A percentile compares a stretch with the other conserved stretches of the same genome.
phyloP scores from a whole-genome alignment of 108 stramenopile genomes.

The Pseudonitzschia pungens region DNA sequence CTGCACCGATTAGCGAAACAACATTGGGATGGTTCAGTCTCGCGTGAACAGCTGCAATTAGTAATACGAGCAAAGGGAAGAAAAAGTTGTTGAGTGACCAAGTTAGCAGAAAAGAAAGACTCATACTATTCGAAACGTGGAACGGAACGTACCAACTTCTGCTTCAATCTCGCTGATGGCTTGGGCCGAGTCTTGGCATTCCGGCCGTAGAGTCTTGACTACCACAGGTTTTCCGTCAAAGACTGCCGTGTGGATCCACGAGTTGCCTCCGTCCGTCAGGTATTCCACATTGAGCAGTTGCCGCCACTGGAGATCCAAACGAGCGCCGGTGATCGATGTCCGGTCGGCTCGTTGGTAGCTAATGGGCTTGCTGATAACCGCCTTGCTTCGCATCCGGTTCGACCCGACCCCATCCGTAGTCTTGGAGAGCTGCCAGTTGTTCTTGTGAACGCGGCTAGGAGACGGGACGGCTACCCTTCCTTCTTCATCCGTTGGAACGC shows the following conservation, averaged over 20 bases:
- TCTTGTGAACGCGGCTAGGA: neutral
- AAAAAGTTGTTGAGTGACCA: neutral
- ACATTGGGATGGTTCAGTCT: slow-evolving; percentile 78
- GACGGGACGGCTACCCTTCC: neutral
- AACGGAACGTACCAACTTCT: slow-evolving; percentile 52
- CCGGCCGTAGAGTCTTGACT: slow-evolving; percentile 88
- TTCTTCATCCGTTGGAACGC: neutral
- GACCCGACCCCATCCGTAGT: neutral
- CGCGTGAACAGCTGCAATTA: slow-evolving; percentile 57
- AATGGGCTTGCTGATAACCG: neutral
- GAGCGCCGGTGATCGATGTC: slow-evolving; percentile 73
- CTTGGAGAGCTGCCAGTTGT: neutral
- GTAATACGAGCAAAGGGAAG: neutral
- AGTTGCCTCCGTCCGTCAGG: slow-evolving; percentile 90
- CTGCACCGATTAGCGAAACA: slow-evolving; percentile 79
- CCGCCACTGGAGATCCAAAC: slow-evolving; percentile 79
- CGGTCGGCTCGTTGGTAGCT: slow-evolving; percentile 40
- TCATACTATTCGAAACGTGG: neutral
- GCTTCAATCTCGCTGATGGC: slow-evolving; percentile 92
- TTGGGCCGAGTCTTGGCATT: slow-evolving; percentile 84
- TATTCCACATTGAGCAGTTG: slow-evolving; percentile 85
- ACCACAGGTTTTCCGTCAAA: slow-evolving; percentile 77
- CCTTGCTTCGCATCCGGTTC: slow-evolving; percentile 4
- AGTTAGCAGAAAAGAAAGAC: neutral
- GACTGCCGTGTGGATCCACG: slow-evolving; percentile 91